Evolutionary conservation across 495 filamentous ascomycete genomes (phyloP).

Genomic region (Penicillium malachiteum): DNA sequence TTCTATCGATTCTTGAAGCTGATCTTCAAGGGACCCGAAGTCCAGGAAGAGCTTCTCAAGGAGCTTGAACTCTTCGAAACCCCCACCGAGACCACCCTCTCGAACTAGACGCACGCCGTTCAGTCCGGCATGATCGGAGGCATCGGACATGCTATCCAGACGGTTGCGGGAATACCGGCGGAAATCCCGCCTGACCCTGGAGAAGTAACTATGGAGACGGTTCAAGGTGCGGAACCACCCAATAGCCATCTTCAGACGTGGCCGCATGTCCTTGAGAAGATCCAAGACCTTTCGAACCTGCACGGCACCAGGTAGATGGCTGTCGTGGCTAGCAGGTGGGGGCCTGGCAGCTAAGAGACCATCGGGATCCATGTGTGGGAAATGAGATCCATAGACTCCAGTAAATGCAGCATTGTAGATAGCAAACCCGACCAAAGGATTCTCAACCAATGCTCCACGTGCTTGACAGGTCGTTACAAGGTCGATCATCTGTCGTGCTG

Average conservation of each 20-base stretch:
- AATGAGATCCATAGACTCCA: slow-evolving; percentile 68
- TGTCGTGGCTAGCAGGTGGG: slow-evolving; percentile 25
- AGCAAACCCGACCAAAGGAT: slow-evolving; percentile 75
- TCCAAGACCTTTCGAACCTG: slow-evolving; percentile 53
- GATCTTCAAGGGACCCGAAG: slow-evolving; percentile 53
- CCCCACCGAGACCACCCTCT: slow-evolving; percentile 58
- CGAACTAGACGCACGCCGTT: slow-evolving; percentile 45
- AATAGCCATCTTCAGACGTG: slow-evolving; percentile 66
- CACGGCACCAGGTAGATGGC: slow-evolving; percentile 29
- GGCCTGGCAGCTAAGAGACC: slow-evolving; percentile 50
- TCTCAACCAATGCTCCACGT: slow-evolving; percentile 70
- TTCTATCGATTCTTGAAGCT: slow-evolving; percentile 31
- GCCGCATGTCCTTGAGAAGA: slow-evolving; percentile 61
- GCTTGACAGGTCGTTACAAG: slow-evolving; percentile 72
- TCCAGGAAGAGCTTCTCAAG: slow-evolving; percentile 58
- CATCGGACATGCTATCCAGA: slow-evolving; percentile 30
- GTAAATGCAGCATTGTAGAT: slow-evolving; percentile 77
- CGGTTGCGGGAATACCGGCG: slow-evolving; percentile 45
- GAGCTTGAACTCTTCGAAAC: slow-evolving; percentile 69
- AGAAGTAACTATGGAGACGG: slow-evolving; percentile 67
- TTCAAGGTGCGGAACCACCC: slow-evolving; percentile 69
- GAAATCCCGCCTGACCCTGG: slow-evolving; percentile 62
- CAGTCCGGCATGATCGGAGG: slow-evolving; percentile 33
- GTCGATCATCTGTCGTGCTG: slow-evolving; percentile 72
- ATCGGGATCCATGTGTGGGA: slow-evolving; percentile 74